A percentile compares a stretch with the other conserved stretches of the same genome.
These are phyloP conservation scores for Trametes coccinea DNA, from an alignment of 768 basidiomycete genomes.

Conservation along the genomic window DNA sequence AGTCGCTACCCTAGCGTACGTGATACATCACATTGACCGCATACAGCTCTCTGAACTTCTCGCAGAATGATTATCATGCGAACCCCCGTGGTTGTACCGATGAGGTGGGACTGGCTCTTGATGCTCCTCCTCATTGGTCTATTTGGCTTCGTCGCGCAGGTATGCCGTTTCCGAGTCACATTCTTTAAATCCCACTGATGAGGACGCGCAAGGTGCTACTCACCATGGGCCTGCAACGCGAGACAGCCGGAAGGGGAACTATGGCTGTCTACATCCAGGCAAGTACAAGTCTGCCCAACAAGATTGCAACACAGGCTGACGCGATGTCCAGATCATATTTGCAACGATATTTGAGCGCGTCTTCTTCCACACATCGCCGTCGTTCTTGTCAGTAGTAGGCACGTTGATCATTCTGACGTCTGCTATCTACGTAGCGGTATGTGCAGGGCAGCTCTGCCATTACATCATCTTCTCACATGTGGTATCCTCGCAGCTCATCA, in stretches of 20 bases:
- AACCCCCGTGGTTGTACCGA: conserved; percentile 48
- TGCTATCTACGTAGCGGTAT: conserved; percentile 67
- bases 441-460: conserved; percentile 23
- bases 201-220: conserved; percentile 46
- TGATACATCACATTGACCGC: background rate
- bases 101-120: conserved; percentile 43
- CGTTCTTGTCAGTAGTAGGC: conserved; percentile 60
- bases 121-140: conserved; percentile 52
- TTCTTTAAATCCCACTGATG: background rate
- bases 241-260: conserved; percentile 63
- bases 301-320: background rate
- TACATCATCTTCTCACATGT: background rate
- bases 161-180: background rate
- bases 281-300: conserved; percentile 3
- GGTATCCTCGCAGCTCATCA: conserved; percentile 23
- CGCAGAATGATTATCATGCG: conserved; percentile 45
- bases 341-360: conserved; percentile 63
- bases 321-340: conserved; percentile 55
- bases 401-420: conserved; percentile 62
- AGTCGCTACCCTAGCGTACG: conserved; percentile 36
- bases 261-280: conserved; percentile 62
- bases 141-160: conserved; percentile 51
- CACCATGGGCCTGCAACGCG: conserved; percentile 62
- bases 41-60: background rate
- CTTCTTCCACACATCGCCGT: conserved; percentile 62